Conservation (phyloP, 139 green algal genomes). For the Microglena sp. region DNA sequence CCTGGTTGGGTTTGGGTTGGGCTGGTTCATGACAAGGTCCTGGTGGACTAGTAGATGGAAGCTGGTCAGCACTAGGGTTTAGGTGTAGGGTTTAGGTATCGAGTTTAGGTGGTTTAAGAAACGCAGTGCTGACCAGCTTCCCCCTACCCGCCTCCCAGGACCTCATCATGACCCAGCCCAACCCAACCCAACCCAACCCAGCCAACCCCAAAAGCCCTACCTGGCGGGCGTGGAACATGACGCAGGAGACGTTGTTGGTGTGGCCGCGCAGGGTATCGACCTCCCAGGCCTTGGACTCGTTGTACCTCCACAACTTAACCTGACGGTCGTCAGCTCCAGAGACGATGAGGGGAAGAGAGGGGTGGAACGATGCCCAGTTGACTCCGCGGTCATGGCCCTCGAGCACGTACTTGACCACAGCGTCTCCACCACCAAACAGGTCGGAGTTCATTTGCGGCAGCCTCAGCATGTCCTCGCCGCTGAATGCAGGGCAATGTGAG, state of each 20-base stretch:
- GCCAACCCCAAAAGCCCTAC: constrained; percentile 13
- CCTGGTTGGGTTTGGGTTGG: no score
- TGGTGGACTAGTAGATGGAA: no score
- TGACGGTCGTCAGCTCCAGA: constrained; percentile 97
- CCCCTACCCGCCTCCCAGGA: not conserved
- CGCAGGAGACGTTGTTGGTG: constrained; percentile 99
- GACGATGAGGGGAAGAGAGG: constrained; percentile 94
- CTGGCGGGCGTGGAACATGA: constrained; percentile 96
- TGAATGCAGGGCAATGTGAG: not conserved
- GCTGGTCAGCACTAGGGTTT: no score
- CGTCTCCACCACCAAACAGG: constrained; percentile 95
- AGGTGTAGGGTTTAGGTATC: not conserved
- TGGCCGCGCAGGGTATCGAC: constrained; percentile 98
- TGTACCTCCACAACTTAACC: no score
- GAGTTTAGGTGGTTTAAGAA: not conserved
- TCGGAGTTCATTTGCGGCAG: constrained; percentile 82
- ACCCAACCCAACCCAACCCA: not conserved
- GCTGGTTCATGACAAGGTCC: no score
- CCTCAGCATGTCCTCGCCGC: not conserved
- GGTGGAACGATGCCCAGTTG: constrained; percentile 99
- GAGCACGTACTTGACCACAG: constrained; percentile 98
- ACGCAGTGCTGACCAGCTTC: not conserved
- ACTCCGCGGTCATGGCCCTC: constrained; percentile 98
- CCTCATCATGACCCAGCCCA: not conserved
- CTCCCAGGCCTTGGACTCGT: constrained; percentile 99